Evolutionary conservation across 2,329 filamentous ascomycete species (phyloP).

Genomic region (Stemphylium vesicarium): DNA sequence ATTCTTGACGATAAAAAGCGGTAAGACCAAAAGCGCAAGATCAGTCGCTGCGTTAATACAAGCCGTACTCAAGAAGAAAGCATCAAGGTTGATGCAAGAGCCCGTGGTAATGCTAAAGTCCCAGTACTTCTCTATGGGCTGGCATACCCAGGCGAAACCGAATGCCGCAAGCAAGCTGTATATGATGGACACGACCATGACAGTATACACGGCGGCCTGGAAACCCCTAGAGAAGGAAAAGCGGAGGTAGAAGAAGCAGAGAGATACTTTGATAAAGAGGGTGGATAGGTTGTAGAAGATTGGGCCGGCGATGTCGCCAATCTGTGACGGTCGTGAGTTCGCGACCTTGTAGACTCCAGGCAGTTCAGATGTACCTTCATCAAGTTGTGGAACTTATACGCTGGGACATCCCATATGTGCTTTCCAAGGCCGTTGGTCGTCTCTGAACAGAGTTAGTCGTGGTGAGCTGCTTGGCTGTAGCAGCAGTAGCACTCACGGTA

Average conservation of each 20-base stretch:
- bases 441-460: constrained; percentile 8
- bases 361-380: constrained; percentile 21
- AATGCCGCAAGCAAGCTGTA: constrained; percentile 20
- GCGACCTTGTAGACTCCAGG: background rate
- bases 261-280: constrained; percentile 20
- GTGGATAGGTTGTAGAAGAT: constrained; percentile 23
- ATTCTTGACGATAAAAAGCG: constrained; percentile 25
- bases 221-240: constrained; percentile 17
- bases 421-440: constrained; percentile 24
- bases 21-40: constrained; percentile 22
- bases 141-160: constrained; percentile 25
- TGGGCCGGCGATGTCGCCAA: constrained; percentile 24
- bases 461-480: background rate
- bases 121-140: constrained; percentile 25
- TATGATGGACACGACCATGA: constrained; percentile 19
- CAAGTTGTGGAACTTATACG: constrained; percentile 14
- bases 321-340: background rate
- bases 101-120: constrained; percentile 20
- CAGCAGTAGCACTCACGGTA: constrained; percentile 8
- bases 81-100: constrained; percentile 18
- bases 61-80: constrained; percentile 18
- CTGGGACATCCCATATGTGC: constrained; percentile 20
- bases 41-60: constrained; percentile 24
- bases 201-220: constrained; percentile 8
- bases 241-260: constrained; percentile 23